Conservation (phyloP, 208 protist species). For the Vickermania spadyakhi region DNA sequence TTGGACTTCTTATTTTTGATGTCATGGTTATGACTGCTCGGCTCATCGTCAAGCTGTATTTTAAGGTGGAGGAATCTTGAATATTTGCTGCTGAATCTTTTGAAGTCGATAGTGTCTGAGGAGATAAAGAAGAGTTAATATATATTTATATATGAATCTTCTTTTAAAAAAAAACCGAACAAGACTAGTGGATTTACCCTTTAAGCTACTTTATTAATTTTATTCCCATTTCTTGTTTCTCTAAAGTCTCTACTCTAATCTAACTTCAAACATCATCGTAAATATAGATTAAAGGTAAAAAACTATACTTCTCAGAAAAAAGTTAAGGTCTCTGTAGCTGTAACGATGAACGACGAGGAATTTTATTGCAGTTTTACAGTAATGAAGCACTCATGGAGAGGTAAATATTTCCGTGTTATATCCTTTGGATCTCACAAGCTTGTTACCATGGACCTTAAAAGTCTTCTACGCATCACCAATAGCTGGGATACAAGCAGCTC, state of each 20-base stretch:
- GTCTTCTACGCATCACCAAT: slow-evolving; percentile 76
- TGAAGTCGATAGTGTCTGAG: too few species aligned
- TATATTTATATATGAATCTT: too few species aligned
- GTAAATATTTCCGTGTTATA: slow-evolving; percentile 83
- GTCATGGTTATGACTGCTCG: slow-evolving; percentile 41
- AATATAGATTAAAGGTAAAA: too few species aligned
- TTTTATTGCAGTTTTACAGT: slow-evolving; percentile 69
- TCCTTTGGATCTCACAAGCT: slow-evolving; percentile 37
- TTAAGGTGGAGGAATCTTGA: slow-evolving; percentile 12
- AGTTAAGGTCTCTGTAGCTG: too few species aligned
- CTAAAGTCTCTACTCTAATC: too few species aligned
- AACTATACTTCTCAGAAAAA: too few species aligned
- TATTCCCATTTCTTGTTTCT: too few species aligned
- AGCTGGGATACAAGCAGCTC: slow-evolving; percentile 43
- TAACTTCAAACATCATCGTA: too few species aligned
- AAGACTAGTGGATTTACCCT: too few species aligned
- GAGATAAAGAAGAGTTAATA: too few species aligned
- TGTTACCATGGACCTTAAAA: slow-evolving; percentile 67
- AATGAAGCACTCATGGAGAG: slow-evolving; percentile 81
- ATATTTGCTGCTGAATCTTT: slow-evolving; percentile 4
- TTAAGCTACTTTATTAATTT: too few species aligned
- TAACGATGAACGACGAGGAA: slow-evolving; percentile 4
- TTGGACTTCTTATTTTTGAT: slow-evolving; percentile 52
- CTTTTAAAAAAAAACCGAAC: too few species aligned
- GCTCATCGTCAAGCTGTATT: slow-evolving; percentile 53